Evolutionary conservation across 2,329 filamentous ascomycete genomes (phyloP).

Genomic region (Fusarium musae): DNA sequence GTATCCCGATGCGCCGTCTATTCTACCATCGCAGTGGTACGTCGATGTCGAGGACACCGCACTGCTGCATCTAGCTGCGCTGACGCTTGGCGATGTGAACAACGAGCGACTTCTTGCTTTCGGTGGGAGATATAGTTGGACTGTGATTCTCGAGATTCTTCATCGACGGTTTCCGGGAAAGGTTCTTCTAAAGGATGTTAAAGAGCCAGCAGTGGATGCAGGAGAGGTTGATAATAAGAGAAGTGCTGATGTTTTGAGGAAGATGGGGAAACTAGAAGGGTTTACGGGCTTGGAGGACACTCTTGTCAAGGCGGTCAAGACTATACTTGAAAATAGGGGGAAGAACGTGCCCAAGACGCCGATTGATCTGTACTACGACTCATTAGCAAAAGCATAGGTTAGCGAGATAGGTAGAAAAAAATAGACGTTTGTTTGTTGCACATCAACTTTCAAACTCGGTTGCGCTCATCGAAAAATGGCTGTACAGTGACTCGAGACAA

Average conservation of each 20-base stretch:
- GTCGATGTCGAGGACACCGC: not conserved
- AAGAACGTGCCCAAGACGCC: not conserved
- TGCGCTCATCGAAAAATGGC: accelerated
- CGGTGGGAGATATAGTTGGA: not conserved
- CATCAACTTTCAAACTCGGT: not conserved
- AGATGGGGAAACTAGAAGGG: not conserved
- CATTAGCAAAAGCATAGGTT: not conserved
- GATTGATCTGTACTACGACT: not conserved
- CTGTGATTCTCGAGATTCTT: not conserved
- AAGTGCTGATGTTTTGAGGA: not conserved
- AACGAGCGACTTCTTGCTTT: not conserved
- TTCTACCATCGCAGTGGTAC: not conserved
- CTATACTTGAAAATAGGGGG: accelerated
- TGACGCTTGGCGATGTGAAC: not conserved
- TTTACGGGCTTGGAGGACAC: accelerated
- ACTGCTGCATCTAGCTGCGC: accelerated
- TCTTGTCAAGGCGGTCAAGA: not conserved
- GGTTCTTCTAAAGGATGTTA: accelerated
- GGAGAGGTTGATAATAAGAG: not conserved
- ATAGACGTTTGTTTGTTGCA: accelerated
- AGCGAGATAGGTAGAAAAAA: accelerated
- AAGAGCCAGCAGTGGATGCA: not conserved
- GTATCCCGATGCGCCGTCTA: not conserved
- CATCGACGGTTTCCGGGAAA: not conserved
- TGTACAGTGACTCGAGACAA: accelerated